A percentile compares a stretch with the other conserved stretches of the same genome.
These are phyloP conservation scores for Candida glucosophila DNA, from an alignment of 1,139 yeast genomes.

Conservation along the genomic window DNA sequence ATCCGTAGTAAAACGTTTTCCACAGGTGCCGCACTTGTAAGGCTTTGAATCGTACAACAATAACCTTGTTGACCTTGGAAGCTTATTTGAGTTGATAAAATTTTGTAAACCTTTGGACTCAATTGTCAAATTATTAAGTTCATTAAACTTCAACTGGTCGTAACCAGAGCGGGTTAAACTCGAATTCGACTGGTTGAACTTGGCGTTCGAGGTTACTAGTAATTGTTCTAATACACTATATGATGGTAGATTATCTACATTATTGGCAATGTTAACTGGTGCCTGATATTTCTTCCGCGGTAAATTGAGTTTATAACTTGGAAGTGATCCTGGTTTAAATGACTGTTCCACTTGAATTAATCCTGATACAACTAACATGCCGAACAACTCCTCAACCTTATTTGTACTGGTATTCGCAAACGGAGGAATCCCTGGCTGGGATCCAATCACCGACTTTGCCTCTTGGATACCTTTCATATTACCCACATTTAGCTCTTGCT, in stretches of 20 bases:
- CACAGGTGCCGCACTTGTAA: conserved; percentile 83
- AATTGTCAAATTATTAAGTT: conserved; percentile 18
- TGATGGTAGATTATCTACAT: conserved; percentile 13
- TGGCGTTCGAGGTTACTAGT: conserved; percentile 7
- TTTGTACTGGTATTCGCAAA: conserved; percentile 4
- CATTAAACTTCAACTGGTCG: conserved; percentile 20
- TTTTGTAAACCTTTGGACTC: conserved; percentile 21
- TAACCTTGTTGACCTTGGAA: conserved; percentile 17
- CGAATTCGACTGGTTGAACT: conserved; percentile 6
- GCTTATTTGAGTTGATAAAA: conserved; percentile 27
- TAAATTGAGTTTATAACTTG: conserved; percentile 26
- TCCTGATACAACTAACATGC: conserved; percentile 27
- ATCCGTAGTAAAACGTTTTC: conserved; percentile 70
- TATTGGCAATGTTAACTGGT: conserved; percentile 11
- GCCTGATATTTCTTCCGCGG: conserved; percentile 30
- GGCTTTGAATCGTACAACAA: conserved; percentile 56
- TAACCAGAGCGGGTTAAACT: conserved; percentile 21
- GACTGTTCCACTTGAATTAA: conserved; percentile 34
- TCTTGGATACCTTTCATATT: conserved; percentile 7
- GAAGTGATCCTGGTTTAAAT: conserved; percentile 34
- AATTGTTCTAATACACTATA: conserved; percentile 26
- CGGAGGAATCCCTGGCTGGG: conserved; percentile 10
- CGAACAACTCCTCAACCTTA: conserved; percentile 19
- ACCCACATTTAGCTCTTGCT: conserved; percentile 19
- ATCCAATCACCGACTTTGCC: conserved; percentile 5